A percentile compares a stretch with the other conserved stretches of the same genome.
phyloP scores from a whole-genome alignment of 2,329 filamentous ascomycete species.

The Periconia digitata region DNA sequence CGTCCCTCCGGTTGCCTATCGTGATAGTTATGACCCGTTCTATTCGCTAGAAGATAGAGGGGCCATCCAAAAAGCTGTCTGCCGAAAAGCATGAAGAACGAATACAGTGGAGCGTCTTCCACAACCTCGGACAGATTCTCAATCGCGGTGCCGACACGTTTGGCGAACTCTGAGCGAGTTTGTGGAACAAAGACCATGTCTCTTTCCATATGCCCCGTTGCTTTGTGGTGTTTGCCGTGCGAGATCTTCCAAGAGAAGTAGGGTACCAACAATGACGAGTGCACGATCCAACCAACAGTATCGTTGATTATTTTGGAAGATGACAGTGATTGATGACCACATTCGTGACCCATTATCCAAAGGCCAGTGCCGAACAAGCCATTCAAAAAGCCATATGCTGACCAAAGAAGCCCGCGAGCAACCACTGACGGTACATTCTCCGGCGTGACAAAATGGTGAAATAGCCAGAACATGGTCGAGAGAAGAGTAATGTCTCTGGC shows the following conservation, averaged over 20 bases:
- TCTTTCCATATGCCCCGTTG: slow-evolving; percentile 92
- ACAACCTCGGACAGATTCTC: slow-evolving; percentile 66
- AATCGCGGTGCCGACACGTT: slow-evolving; percentile 68
- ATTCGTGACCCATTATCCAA: slow-evolving; percentile 97
- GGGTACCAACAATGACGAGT: slow-evolving; percentile 85
- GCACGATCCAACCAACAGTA: slow-evolving; percentile 85
- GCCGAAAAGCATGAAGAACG: neutral
- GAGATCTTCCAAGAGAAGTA: slow-evolving; percentile 99
- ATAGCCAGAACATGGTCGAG: slow-evolving; percentile 77
- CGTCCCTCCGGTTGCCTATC: slow-evolving; percentile 88
- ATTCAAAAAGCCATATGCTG: slow-evolving; percentile 76
- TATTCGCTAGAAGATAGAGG: slow-evolving; percentile 86
- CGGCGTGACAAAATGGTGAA: slow-evolving; percentile 86
- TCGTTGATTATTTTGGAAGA: slow-evolving; percentile 89
- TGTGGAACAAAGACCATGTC: slow-evolving; percentile 98
- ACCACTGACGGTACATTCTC: slow-evolving; percentile 73
- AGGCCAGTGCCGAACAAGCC: slow-evolving; percentile 90
- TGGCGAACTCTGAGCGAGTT: slow-evolving; percentile 79
- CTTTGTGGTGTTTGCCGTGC: slow-evolving; percentile 99
- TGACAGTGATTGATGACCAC: slow-evolving; percentile 95
- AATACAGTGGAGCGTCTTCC: neutral
- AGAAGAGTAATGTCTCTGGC: slow-evolving; percentile 75
- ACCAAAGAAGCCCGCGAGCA: slow-evolving; percentile 66
- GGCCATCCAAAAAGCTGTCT: slow-evolving; percentile 90
- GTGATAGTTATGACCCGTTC: slow-evolving; percentile 95